Evolutionary conservation across 495 filamentous ascomycete species (phyloP).

Genomic region (Talaromyces wortmannii): DNA sequence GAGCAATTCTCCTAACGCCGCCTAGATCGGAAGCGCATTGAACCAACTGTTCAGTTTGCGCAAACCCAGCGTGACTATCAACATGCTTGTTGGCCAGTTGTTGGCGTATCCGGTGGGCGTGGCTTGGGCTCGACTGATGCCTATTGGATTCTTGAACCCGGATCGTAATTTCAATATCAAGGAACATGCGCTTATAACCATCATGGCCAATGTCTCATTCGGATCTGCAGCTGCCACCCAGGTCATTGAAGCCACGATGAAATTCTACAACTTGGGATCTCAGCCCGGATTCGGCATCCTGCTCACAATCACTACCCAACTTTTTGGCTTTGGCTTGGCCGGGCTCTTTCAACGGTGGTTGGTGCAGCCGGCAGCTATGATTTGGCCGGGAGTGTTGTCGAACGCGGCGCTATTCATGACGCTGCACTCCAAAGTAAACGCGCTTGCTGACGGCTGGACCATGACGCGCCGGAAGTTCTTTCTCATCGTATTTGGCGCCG

Average conservation of each 20-base stretch:
- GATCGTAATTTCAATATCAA: slow-evolving; percentile 74
- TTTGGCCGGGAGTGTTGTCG: slow-evolving; percentile 85
- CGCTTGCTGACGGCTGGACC: slow-evolving; percentile 73
- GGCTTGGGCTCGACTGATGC: slow-evolving; percentile 49
- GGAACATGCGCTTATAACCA: slow-evolving; percentile 69
- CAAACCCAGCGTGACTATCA: slow-evolving; percentile 53
- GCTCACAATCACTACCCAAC: slow-evolving; percentile 62
- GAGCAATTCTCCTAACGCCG: neutral
- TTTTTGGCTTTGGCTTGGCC: slow-evolving; percentile 67
- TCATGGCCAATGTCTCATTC: slow-evolving; percentile 60
- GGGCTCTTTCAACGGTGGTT: slow-evolving; percentile 53
- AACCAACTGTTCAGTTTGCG: slow-evolving; percentile 68
- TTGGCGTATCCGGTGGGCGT: slow-evolving; percentile 65
- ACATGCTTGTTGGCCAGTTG: slow-evolving; percentile 61
- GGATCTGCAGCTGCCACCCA: slow-evolving; percentile 65
- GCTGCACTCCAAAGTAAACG: slow-evolving; percentile 76
- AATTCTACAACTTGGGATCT: slow-evolving; percentile 64
- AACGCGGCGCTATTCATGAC: slow-evolving; percentile 83
- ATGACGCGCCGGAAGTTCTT: slow-evolving; percentile 83
- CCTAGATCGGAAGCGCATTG: slow-evolving; percentile 53
- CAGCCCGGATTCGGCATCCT: slow-evolving; percentile 63
- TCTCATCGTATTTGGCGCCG: slow-evolving; percentile 56
- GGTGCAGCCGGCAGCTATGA: slow-evolving; percentile 76
- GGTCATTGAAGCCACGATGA: slow-evolving; percentile 56
- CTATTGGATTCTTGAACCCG: slow-evolving; percentile 53